Base-by-base conservation (phyloP, 345 rosid species). In the Nephelium lappaceum region DNA sequence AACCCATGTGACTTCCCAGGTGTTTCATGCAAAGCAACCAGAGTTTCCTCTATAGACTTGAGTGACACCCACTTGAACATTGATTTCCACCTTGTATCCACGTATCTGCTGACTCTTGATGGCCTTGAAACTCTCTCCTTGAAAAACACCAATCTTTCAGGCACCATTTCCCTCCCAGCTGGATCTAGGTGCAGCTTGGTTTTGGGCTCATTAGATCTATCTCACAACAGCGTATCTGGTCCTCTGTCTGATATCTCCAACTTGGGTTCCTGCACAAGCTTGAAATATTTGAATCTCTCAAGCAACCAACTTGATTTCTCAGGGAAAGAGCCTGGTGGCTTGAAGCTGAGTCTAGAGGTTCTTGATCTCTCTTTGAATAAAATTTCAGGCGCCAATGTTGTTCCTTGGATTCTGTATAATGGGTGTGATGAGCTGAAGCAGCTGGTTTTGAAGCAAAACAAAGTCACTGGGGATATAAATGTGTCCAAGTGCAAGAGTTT, bases 331-430 rank as follows among this genome's bases (percentile, higher is more conserved):
- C 67, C 88, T 39, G 79, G 82, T 70, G 92, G 90, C 21, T 81
- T 89, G 69, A 84, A 78, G 88, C 82, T 95, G 9, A 67, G 84
- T 69, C 82, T 96, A 75, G 86, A 93, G 86, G 81, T 79, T 78
- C 79, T 96, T 66, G 99, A 96, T 89, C 89, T 96, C 72, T 96
- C 99, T 8, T 79, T 24, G 60, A 94, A 94, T 77, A 79, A 77
- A 74, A 80, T 96, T 55, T 81, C 86, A 1, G 95, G 92, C 38
- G 71, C 80, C 11, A 78, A 85, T 73, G 90, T 86, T 18, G 83
- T 91, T 45, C 80, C 87, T 60, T 93, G 91, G 88, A 21, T 93
- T 68, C 47, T 87, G 39, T 80, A 83, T 45, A 88, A 79, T 45
- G 95, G 98, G 42, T 96, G 98, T 80, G 84, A 66, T 55, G 91